Conservation (phyloP, 805 yeast species). For the Teunomyces stri region DNA sequence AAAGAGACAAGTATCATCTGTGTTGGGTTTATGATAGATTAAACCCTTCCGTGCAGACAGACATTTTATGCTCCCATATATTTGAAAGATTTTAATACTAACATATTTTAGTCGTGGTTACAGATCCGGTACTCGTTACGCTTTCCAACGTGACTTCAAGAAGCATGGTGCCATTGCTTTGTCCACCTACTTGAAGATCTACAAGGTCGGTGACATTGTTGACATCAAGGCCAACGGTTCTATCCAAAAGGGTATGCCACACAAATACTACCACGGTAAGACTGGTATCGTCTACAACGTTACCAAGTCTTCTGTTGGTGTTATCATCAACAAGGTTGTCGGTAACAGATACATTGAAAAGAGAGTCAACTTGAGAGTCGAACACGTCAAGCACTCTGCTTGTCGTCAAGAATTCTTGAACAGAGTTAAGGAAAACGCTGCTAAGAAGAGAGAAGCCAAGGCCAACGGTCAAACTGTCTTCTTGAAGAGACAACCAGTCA, state of each 20-base stretch:
- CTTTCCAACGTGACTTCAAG: slow-evolving; percentile 99
- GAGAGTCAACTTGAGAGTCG: slow-evolving; percentile 97
- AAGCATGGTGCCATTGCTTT: slow-evolving; percentile 91
- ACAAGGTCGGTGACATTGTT: slow-evolving; percentile 99
- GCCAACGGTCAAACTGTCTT: slow-evolving; percentile 84
- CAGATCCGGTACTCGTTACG: slow-evolving; percentile 99
- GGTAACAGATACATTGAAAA: slow-evolving; percentile 99
- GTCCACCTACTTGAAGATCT: slow-evolving; percentile 95
- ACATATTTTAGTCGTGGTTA: slow-evolving; percentile 72
- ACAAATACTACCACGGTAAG: slow-evolving; percentile 99
- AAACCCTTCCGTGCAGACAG: not conserved
- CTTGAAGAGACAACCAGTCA: slow-evolving; percentile 98
- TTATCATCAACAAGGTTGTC: slow-evolving; percentile 95
- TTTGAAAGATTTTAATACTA: slow-evolving; percentile 2
- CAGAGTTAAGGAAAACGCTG: slow-evolving; percentile 98
- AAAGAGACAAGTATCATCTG: too few species aligned
- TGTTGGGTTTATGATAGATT: too few species aligned
- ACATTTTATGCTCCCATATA: not conserved
- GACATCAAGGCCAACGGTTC: slow-evolving; percentile 99
- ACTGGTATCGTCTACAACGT: slow-evolving; percentile 99
- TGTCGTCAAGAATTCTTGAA: slow-evolving; percentile 98
- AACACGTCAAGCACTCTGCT: slow-evolving; percentile 99
- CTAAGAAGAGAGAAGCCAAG: slow-evolving; percentile 90
- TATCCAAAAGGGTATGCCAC: slow-evolving; percentile 99
- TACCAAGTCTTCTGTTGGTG: slow-evolving; percentile 98